Evolutionary conservation across 148 eudicot species (phyloP).

Genomic region (Chenopodium formosanum): DNA sequence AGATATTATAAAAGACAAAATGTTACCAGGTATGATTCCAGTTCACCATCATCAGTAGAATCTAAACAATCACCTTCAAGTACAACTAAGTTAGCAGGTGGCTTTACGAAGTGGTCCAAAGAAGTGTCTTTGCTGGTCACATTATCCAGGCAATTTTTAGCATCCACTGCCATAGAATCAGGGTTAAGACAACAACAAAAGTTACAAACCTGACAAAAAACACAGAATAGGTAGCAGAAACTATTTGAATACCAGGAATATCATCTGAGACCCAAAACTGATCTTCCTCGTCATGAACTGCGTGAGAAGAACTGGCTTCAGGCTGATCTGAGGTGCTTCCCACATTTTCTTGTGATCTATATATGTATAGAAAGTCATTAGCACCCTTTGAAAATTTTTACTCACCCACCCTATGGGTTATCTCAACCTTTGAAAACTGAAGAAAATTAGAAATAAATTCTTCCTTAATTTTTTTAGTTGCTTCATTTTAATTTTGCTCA

Average conservation of each 20-base stretch:
- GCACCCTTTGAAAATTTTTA: too few species aligned
- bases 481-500: too few species aligned
- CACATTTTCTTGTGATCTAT: conserved; percentile 55
- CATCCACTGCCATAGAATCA: conserved; percentile 54
- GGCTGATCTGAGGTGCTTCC: conserved; percentile 46
- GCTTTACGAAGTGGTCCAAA: conserved; percentile 51
- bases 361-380: conserved; percentile 9
- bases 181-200: not conserved
- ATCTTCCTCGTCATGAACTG: conserved; percentile 53
- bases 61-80: conserved; percentile 96
- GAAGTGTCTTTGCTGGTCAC: conserved; percentile 40
- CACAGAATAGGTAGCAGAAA: conserved; percentile 1
- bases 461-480: too few species aligned
- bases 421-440: too few species aligned
- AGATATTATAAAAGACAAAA: conserved; percentile 11
- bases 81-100: conserved; percentile 88
- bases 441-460: too few species aligned
- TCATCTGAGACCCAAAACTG: conserved; percentile 78
- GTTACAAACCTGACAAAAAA: not conserved
- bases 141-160: conserved; percentile 58
- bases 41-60: conserved; percentile 71
- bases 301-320: conserved; percentile 47
- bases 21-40: conserved; percentile 83
- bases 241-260: conserved; percentile 55
- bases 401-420: too few species aligned